Evolutionary conservation across 805 yeast species (phyloP).

Genomic region (Candida palmyrensis): DNA sequence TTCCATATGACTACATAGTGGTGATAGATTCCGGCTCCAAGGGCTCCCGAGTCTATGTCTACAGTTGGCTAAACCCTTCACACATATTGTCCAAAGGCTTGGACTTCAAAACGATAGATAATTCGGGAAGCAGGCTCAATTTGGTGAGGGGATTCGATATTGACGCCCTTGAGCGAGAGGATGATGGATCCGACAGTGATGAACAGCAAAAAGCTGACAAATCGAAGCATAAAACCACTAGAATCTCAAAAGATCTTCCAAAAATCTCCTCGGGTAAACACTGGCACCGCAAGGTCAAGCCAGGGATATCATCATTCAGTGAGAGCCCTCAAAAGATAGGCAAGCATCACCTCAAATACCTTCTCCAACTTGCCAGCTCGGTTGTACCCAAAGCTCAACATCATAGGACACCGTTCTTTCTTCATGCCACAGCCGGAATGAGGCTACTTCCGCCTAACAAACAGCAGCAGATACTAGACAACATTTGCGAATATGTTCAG

Average conservation of each 20-base stretch:
- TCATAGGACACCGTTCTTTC: conserved; percentile 57
- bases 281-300: conserved; percentile 51
- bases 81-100: conserved; percentile 18
- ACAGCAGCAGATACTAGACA: conserved; percentile 40
- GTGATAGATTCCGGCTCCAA: conserved; percentile 64
- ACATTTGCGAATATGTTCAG: conserved; percentile 46
- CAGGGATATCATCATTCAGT: conserved; percentile 53
- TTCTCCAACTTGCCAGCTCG: conserved; percentile 44
- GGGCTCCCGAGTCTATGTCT: conserved; percentile 58
- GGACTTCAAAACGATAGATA: conserved; percentile 9
- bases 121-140: conserved; percentile 3
- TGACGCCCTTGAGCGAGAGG: conserved; percentile 6
- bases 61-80: conserved; percentile 47
- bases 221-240: conserved; percentile 7
- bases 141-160: conserved; percentile 8
- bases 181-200: conserved; percentile 7
- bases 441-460: conserved; percentile 50
- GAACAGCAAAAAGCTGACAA: conserved; percentile 15
- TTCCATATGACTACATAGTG: conserved; percentile 56
- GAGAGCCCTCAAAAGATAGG: conserved; percentile 47
- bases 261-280: conserved; percentile 25
- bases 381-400: conserved; percentile 59
- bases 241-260: conserved; percentile 19
- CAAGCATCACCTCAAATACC: conserved; percentile 42
- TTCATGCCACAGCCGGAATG: conserved; percentile 72